Conservation (phyloP, 2,329 filamentous ascomycete species). For the Fusarium buharicum region DNA sequence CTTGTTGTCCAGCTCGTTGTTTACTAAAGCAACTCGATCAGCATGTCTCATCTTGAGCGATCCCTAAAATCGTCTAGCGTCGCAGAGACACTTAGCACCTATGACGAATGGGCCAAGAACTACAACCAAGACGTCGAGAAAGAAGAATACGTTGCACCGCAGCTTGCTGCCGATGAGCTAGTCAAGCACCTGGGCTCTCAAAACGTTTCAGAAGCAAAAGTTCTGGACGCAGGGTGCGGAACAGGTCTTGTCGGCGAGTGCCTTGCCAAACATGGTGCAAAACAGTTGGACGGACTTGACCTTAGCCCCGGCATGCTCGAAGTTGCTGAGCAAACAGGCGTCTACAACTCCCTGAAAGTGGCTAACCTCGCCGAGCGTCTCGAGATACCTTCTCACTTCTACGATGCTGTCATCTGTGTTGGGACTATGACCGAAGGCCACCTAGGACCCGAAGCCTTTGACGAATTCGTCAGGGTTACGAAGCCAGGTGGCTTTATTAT, state of each 20-base stretch:
- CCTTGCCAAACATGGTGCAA: conserved; percentile 52
- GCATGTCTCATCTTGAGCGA: conserved; percentile 22
- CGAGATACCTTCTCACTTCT: conserved; percentile 49
- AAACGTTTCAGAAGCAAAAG: conserved; percentile 16
- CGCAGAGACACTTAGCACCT: conserved; percentile 24
- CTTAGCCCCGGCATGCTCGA: conserved; percentile 61
- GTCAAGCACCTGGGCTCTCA: conserved; percentile 30
- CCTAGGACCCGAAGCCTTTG: conserved; percentile 58
- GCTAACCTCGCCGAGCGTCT: conserved; percentile 57
- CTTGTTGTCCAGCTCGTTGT: neutral
- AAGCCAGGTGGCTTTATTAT: conserved; percentile 57
- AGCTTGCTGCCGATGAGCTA: conserved; percentile 46
- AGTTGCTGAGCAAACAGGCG: conserved; percentile 55
- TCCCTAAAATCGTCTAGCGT: conserved; percentile 16
- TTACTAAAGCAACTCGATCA: neutral
- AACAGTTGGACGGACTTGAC: conserved; percentile 59
- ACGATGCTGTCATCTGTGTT: conserved; percentile 61
- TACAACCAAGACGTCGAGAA: conserved; percentile 46
- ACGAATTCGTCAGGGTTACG: conserved; percentile 58
- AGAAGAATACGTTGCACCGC: conserved; percentile 55
- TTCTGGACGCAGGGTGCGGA: conserved; percentile 63
- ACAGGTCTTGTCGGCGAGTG: conserved; percentile 61
- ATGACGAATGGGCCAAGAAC: conserved; percentile 45
- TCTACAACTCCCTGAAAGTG: conserved; percentile 54
- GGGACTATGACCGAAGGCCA: conserved; percentile 64